Conservation (phyloP, 2,329 filamentous ascomycete genomes). For the Macrophomina tecta region DNA sequence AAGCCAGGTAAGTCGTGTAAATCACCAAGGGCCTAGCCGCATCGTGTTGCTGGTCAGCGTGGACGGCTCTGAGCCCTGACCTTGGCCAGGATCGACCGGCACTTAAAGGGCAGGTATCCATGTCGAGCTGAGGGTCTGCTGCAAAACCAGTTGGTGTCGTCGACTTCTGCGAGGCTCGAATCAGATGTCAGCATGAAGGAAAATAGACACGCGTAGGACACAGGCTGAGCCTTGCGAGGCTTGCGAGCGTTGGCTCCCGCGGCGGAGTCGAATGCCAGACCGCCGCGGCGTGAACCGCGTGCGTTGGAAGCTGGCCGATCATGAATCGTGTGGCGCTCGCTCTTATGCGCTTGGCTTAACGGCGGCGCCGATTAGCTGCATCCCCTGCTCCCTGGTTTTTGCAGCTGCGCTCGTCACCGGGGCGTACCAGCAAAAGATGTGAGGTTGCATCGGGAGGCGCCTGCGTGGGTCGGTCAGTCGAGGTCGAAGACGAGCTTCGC, state of each 20-base stretch:
- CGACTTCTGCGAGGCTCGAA: not conserved
- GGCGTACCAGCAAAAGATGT: not conserved
- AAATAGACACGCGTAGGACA: conserved; percentile 2
- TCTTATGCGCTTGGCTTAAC: conserved; percentile 15
- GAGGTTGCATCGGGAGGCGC: conserved; percentile 13
- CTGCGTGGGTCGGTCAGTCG: conserved; percentile 16
- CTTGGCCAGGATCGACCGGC: conserved; percentile 23
- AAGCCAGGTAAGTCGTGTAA: conserved; percentile 5
- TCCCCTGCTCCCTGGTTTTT: conserved; percentile 22
- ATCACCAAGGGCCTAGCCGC: conserved; percentile 14
- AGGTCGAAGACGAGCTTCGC: conserved; percentile 10
- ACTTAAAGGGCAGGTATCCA: conserved; percentile 13
- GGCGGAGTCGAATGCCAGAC: conserved; percentile 11
- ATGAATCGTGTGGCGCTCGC: conserved; percentile 23
- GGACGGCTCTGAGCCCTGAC: conserved; percentile 8
- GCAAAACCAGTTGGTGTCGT: conserved; percentile 9
- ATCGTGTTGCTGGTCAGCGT: conserved; percentile 4
- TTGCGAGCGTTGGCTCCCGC: conserved; percentile 24
- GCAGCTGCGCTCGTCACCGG: conserved; percentile 13
- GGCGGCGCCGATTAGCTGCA: conserved; percentile 24
- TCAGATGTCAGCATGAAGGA: conserved; percentile 5
- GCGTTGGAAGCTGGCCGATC: conserved; percentile 12
- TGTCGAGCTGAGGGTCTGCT: conserved; percentile 2
- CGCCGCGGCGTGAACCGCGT: conserved; percentile 20
- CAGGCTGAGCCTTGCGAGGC: conserved; percentile 20